Base-by-base conservation (phyloP, 148 eudicot species). In the Camellia sinensis region DNA sequence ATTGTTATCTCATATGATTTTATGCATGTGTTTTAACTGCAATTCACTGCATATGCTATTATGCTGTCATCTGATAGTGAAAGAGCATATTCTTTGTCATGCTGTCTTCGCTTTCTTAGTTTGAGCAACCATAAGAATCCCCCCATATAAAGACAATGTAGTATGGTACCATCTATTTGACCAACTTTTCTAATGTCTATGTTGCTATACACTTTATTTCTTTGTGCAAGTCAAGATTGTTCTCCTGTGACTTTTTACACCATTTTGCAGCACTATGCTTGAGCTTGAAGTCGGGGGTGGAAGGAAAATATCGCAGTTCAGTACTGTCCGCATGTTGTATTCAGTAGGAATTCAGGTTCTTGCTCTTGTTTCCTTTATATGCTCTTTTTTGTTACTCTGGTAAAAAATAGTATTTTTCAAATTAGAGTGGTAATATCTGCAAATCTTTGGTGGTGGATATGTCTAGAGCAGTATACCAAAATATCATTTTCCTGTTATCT, bases 201-300 rank as follows among this genome's bases (percentile, higher is more conserved):
- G 0, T 52, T 52, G 29, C 48, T 67, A 18, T 54, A 6, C 43
- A 62, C 18, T 45, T 29, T 71, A 37, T 68, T 77, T 48, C 72
- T 77, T 52, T 52, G 60, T 7, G 46, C 72, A 12, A 37, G 63
- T 56, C 50, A 1, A 17, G 60, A 19, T 22, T 43, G 43, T 68
- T 78, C 52, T 57, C 43, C 62, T 74, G 65, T 83, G 72, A 84
- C 76, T 56, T 73, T 52, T 63, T 66, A 66, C 37, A 82, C 50
- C 41, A 75, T 57, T 78, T 84, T 84, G 74, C 87, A 96, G 97
- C 86, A 70, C 75, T 78, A 85, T 88, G 76, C 95, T 96, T 82
- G 98, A 92, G 86, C 66, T 96, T 80, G 99, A 96, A 88, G 83
- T 96, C 77, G 98, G 99, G 37, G 99, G 99, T 75, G 99, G 98